phyloP scores from a whole-genome alignment of 306 rosid genomes.

The Hippophae gyantsensis region DNA sequence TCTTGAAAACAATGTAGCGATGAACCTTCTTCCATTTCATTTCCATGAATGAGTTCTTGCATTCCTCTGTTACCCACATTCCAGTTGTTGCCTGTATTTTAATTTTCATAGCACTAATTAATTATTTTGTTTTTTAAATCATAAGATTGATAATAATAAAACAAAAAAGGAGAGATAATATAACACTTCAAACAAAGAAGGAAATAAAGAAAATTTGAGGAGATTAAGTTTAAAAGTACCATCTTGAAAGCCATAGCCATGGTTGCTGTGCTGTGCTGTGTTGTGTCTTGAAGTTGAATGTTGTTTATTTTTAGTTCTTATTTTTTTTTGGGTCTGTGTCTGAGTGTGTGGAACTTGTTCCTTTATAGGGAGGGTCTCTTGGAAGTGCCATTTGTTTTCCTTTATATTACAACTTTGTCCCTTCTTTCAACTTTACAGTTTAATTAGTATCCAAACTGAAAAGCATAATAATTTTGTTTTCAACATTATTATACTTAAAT shows the following conservation, averaged over 20 bases:
- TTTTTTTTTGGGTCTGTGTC: not conserved
- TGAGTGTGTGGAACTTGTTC: slow-evolving; percentile 6
- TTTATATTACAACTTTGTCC: slow-evolving; percentile 22
- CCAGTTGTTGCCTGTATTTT: slow-evolving; percentile 78
- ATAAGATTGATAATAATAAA: not conserved
- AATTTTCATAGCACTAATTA: not conserved
- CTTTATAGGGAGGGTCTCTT: slow-evolving; percentile 15
- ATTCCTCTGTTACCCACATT: slow-evolving; percentile 98
- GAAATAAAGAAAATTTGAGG: too few relatives aligned
- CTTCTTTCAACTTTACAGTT: slow-evolving; percentile 11
- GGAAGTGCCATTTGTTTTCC: slow-evolving; percentile 15
- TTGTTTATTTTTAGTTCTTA: not conserved
- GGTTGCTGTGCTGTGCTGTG: slow-evolving; percentile 14
- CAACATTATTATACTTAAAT: too few relatives aligned
- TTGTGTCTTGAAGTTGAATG: slow-evolving; percentile 6
- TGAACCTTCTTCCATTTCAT: slow-evolving; percentile 99
- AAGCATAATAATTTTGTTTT: too few relatives aligned
- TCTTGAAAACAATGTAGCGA: slow-evolving; percentile 88
- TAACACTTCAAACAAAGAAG: too few relatives aligned
- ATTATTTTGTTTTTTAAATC: not conserved
- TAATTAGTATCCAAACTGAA: too few relatives aligned
- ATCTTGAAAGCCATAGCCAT: slow-evolving; percentile 99
- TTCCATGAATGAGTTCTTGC: slow-evolving; percentile 94
- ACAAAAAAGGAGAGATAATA: too few relatives aligned
- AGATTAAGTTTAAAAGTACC: slow-evolving; percentile 29